Base-by-base conservation (phyloP, 2,329 filamentous ascomycete species). In the Cryphonectria parasitica region DNA sequence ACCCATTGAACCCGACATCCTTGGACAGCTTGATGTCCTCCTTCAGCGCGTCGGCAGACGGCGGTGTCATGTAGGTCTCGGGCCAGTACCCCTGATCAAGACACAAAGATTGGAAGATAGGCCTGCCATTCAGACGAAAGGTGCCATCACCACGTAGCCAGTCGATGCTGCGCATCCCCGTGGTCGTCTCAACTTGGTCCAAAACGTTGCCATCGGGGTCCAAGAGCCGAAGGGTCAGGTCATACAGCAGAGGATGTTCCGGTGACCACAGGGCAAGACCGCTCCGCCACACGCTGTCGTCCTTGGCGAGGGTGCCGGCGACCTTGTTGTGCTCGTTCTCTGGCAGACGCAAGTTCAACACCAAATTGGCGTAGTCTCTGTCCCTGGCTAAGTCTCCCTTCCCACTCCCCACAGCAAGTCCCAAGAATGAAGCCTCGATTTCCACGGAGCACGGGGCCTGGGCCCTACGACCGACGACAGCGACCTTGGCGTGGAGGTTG, bases 41-140 rank as follows among this genome's bases (percentile, higher is more conserved):
- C 72, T 83, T 84, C 22, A 88, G 77, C 3, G 81, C 82, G 10
- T 83, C 78, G 0, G 81, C 77, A 0, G 82, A 82, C 0, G 88
- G 87, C 0, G 88, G 87, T 4, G 88, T 90, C 80, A 90, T 84
- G 72, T 88, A 84, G 0, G 88, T 89, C 3, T 85, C 80, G 0
- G 87, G 87, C 88, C 88, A 90, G 80, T 90, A 90, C 58, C 88
- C 88, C 77, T 90, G 88, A 77, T 90, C 88, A 15, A 90, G 83
- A 64, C 84, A 83, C 1, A 90, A 80, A 17, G 86, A 84, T 76
- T 90, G 88, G 81, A 90, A 90, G 73, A 88, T 85, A 2, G 88
- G 88, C 68, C 80, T 82, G 70, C 82, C 84, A 76, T 90, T 90
- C 31, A 90, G 82, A 8, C 86, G 82, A 81, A 91, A 88, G 0